phyloP scores from a whole-genome alignment of 768 basidiomycete species.

The Naganishia vishniacii region DNA sequence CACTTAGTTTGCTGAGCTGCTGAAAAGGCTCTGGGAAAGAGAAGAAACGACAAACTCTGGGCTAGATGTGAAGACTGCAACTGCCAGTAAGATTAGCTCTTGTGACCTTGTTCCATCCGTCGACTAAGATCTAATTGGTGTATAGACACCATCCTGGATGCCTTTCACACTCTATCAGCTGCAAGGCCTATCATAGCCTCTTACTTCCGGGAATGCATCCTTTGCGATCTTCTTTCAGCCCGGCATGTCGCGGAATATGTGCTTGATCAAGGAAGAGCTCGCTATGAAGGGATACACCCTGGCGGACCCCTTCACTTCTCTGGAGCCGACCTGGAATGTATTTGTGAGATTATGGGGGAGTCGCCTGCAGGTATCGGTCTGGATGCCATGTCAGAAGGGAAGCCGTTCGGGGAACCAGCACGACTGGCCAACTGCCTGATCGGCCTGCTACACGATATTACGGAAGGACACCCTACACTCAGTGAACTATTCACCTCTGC shows the following conservation, averaged over 20 bases:
- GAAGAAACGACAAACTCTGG: neutral
- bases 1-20: neutral
- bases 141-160: neutral
- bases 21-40: neutral
- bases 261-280: neutral
- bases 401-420: neutral
- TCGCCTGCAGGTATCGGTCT: neutral
- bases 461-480: neutral
- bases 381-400: neutral
- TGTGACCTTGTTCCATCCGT: no score
- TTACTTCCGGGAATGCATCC: conserved; percentile 10
- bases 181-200: neutral
- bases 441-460: neutral
- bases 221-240: neutral
- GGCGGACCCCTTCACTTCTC: neutral
- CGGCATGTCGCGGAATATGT: neutral
- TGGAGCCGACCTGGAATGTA: conserved; percentile 3
- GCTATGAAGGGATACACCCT: neutral
- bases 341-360: neutral
- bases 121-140: no score
- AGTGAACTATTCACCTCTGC: neutral
- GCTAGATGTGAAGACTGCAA: neutral
- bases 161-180: neutral
- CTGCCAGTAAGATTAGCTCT: conserved; percentile 1
- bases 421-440: neutral